Evolutionary conservation across 306 rosid genomes (phyloP), one percentile per base, ranked within the genome.

Genomic region (Ochetophila trinervis): DNA sequence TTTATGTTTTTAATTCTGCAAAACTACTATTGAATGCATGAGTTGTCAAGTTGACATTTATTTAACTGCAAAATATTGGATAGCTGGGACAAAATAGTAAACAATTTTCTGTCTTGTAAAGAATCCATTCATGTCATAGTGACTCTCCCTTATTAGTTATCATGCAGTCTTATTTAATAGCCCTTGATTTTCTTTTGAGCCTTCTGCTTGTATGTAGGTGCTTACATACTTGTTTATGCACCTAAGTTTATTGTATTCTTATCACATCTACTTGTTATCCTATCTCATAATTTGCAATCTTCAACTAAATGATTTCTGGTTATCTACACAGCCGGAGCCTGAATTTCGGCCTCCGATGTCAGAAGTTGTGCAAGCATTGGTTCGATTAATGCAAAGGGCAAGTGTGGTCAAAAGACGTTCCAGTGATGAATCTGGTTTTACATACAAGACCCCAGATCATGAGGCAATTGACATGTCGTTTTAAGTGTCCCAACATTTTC

Each of bases 281-380:
- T 40, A 51, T 44, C 65, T 34, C 34, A 12, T 32, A 8, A 17
- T 47, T 70, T 62, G 21, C 45, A 20, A 15, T 16, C 12, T 21
- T 27, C 23, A 66, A 5, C 17, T 52, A 14, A 1, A 12, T 21
- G 36, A 11, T 19, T 13, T 49, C 13, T 48, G 23, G 67, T 69
- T 21, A 49, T 57, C 2, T 74, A 18, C 48, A 6, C 76, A 93
- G 97, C 91, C 97, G 49, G 96, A 93, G 58, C 97, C 96, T 0
- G 94, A 93, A 74, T 90, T 93, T 54, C 91, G 96, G 64, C 99
- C 99, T 36, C 99, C 97, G 20, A 93, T 93, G 99, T 93, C 97
- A 0, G 97, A 93, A 83, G 96, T 93, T 62, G 99, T 93, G 78
- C 99, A 93, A 85, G 96, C 95, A 60, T 74, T 93, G 81, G 96